Percentiles rank a stretch among this genome's conserved stretches.
Conservation (phyloP, 352 stramenopile genomes). For the Salisapilia sapeloensis region DNA sequence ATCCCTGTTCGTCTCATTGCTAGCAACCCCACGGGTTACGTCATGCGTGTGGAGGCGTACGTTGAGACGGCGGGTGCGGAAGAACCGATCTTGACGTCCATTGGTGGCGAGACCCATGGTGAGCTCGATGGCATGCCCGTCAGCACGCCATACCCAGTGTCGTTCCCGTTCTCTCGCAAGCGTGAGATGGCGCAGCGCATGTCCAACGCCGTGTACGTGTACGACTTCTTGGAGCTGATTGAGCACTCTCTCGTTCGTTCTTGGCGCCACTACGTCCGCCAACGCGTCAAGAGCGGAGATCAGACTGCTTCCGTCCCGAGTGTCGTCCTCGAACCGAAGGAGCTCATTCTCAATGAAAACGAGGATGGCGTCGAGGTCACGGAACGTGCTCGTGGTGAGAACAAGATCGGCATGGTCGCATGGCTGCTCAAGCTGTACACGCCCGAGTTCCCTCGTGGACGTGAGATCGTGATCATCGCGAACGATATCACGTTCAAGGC, state of each 20-base stretch:
- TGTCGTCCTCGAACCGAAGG: constrained; percentile 86
- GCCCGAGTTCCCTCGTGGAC: constrained; percentile 92
- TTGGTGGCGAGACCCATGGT: constrained; percentile 72
- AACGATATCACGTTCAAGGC: constrained; percentile 99
- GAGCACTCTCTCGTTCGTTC: constrained; percentile 90
- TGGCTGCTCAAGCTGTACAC: constrained; percentile 98
- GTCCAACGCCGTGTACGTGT: constrained; percentile 98
- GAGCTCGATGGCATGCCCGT: constrained; percentile 92
- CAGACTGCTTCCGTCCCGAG: constrained; percentile 66
- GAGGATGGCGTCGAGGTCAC: constrained; percentile 39
- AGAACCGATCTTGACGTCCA: constrained; percentile 82
- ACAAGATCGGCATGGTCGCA: constrained; percentile 99
- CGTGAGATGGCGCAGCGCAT: constrained; percentile 82
- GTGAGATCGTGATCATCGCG: constrained; percentile 96
- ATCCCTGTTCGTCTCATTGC: constrained; percentile 94
- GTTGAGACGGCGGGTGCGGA: constrained; percentile 87
- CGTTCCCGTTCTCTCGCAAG: constrained; percentile 91
- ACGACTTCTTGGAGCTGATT: constrained; percentile 98
- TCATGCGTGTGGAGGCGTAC: constrained; percentile 98
- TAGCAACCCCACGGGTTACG: constrained; percentile 97
- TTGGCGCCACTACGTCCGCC: constrained; percentile 84
- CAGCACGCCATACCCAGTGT: constrained; percentile 93
- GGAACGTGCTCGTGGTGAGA: constrained; percentile 83
- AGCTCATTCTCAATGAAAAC: constrained; percentile 86
- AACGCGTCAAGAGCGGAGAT: constrained; percentile 42